Conservation (phyloP, 148 eudicot genomes). For the Salicornia ramosissima region DNA sequence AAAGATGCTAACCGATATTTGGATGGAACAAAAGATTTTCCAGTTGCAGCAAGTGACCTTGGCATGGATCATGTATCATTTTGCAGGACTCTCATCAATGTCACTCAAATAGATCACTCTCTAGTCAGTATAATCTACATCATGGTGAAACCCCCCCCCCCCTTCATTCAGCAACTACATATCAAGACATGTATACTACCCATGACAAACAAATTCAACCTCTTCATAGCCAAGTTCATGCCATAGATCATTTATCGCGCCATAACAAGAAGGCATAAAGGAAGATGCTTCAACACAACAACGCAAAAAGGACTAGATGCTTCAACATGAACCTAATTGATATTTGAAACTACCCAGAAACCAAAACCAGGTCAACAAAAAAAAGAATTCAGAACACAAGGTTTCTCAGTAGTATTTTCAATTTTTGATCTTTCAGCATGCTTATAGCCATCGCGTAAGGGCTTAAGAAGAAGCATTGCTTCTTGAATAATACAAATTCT, state of each 20-base stretch:
- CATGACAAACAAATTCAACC: slow-evolving; percentile 23
- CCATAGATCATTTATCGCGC: slow-evolving; percentile 1
- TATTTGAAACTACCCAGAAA: neutral
- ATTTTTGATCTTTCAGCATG: neutral
- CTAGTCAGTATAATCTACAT: slow-evolving; percentile 16
- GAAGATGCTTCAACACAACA: slow-evolving; percentile 5
- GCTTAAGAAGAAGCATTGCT: neutral
- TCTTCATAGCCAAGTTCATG: slow-evolving; percentile 7
- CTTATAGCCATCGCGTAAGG: neutral
- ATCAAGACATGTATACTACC: slow-evolving; percentile 19
- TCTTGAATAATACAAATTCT: neutral
- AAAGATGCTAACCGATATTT: slow-evolving; percentile 77
- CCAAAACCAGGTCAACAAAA: neutral
- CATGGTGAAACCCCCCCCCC: slow-evolving; percentile 4
- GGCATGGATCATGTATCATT: slow-evolving; percentile 40
- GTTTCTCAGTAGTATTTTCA: neutral
- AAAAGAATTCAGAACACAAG: slow-evolving; percentile 1
- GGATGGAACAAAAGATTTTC: slow-evolving; percentile 48
- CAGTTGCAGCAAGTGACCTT: slow-evolving; percentile 50
- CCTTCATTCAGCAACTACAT: slow-evolving; percentile 18
- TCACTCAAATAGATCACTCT: slow-evolving; percentile 28
- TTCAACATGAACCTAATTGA: slow-evolving; percentile 1
- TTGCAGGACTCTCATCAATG: slow-evolving; percentile 34
- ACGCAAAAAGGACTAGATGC: neutral
- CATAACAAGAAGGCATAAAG: slow-evolving; percentile 4